Percentiles rank a stretch among this genome's conserved stretches.
phyloP scores from a whole-genome alignment of 768 basidiomycete genomes.

The Mycena sanguinolenta region DNA sequence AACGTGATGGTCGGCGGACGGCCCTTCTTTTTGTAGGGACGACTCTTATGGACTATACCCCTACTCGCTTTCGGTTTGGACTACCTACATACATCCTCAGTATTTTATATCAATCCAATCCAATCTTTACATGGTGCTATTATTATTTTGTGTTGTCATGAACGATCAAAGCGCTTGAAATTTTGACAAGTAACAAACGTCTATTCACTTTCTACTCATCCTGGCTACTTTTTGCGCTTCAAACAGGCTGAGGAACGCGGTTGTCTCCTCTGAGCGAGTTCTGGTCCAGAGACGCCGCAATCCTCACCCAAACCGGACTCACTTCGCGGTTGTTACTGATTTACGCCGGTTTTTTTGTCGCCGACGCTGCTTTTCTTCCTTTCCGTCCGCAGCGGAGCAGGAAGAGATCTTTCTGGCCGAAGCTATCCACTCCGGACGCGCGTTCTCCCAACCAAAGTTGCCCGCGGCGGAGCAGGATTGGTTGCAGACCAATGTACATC shows the following conservation, averaged over 20 bases:
- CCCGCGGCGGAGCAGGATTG: conserved; percentile 53
- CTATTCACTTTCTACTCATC: not conserved
- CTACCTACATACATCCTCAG: not conserved
- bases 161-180: not conserved
- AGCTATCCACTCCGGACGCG: conserved; percentile 15
- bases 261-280: conserved; percentile 22
- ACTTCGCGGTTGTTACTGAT: conserved; percentile 21
- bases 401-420: conserved; percentile 25
- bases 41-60: not conserved
- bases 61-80: conserved; percentile 10
- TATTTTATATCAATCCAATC: conserved; percentile 20
- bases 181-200: not conserved
- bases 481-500: conserved; percentile 45
- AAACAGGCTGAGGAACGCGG: conserved; percentile 27
- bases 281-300: conserved; percentile 26
- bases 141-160: not conserved
- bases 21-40: not conserved
- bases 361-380: conserved; percentile 33
- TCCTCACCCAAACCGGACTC: conserved; percentile 18
- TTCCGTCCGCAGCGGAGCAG: conserved; percentile 19
- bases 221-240: conserved; percentile 26
- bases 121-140: not conserved
- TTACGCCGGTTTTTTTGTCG: conserved; percentile 36
- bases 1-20: conserved; percentile 18
- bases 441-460: conserved; percentile 12